Evolutionary conservation across 768 basidiomycete species (phyloP), one percentile per base, ranked within the genome.

Genomic region (Phlebiopsis gigantea): DNA sequence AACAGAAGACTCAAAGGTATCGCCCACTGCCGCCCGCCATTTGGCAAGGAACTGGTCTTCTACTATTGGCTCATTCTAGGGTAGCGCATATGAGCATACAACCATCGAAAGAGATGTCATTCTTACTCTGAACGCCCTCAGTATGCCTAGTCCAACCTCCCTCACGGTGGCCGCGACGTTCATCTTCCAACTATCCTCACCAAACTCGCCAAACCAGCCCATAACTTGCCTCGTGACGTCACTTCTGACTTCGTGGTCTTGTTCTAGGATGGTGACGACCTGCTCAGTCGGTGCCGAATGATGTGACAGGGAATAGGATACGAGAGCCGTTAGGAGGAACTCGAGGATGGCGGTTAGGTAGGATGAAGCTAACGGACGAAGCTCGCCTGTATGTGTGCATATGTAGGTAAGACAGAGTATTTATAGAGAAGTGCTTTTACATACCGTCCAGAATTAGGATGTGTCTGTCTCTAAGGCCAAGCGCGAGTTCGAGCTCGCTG

Each of bases 11-110:
- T 80, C 80, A 66, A 91, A 96, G 2, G 82, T 78, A 67, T 95
- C 92, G 1, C 94, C 93, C 1, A 93, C 87, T 8, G 79, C 75
- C 0, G 69, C 68, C 56, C 79, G 83, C 96, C 96, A 98, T 54
- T 78, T 78, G 0, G 65, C 59, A 21, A 92, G 47, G 52, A 97
- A 83, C 1, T 74, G 74, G 4, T 74, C 74, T 59, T 82, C 77
- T 1, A 71, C 63, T 15, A 91, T 78, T 0, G 85, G 73, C 1
- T 84, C 80, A 46, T 84, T 75, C 88, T 93, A 39, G 30, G 21
- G 25, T 17, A 49, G 6, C 26, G 7, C 12, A n/a, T 17, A 15
- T n/a, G 21, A 26, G 10, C 53, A 10, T 42, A 6, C 9, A 30
- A 4, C 28, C 22, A 25, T 15, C n/a, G n/a, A 46, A 22, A 34